phyloP scores from a whole-genome alignment of 2,329 filamentous ascomycete genomes.

The Reticulascus tulasneorum region DNA sequence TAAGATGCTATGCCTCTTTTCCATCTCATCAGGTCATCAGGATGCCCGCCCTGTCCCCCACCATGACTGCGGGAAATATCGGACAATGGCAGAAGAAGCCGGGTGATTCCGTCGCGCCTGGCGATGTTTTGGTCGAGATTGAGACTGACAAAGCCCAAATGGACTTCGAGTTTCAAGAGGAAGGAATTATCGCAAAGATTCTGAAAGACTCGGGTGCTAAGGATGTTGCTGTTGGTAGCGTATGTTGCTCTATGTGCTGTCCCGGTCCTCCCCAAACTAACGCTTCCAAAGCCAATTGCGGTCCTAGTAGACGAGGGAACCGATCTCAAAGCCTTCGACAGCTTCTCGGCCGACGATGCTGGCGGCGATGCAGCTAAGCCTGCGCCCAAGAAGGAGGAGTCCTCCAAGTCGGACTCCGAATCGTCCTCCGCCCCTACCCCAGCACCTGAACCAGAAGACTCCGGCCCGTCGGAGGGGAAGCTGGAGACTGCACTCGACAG shows the following conservation, averaged over 20 bases:
- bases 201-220: slow-evolving; percentile 90
- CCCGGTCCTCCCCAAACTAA: slow-evolving; percentile 7
- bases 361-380: slow-evolving; percentile 70
- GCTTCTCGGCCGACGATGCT: slow-evolving; percentile 84
- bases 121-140: slow-evolving; percentile 95
- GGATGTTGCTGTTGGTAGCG: slow-evolving; percentile 89
- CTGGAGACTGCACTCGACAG: slow-evolving; percentile 83
- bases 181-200: slow-evolving; percentile 91
- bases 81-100: slow-evolving; percentile 97
- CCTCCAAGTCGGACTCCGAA: slow-evolving; percentile 49
- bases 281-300: slow-evolving; percentile 73
- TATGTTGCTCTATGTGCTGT: slow-evolving; percentile 45
- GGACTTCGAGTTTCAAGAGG: slow-evolving; percentile 99
- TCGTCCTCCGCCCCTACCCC: slow-evolving; percentile 56
- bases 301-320: slow-evolving; percentile 88
- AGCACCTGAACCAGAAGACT: slow-evolving; percentile 49
- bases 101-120: slow-evolving; percentile 80
- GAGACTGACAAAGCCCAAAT: slow-evolving; percentile 99
- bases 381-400: slow-evolving; percentile 63
- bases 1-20: slow-evolving; percentile 74
- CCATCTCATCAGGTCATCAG: slow-evolving; percentile 91
- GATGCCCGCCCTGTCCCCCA: slow-evolving; percentile 97
- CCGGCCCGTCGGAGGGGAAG: slow-evolving; percentile 52
- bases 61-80: slow-evolving; percentile 96
- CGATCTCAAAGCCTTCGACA: slow-evolving; percentile 84